Evolutionary conservation across 345 rosid genomes (phyloP).

Genomic region (Syzygium aqueum): DNA sequence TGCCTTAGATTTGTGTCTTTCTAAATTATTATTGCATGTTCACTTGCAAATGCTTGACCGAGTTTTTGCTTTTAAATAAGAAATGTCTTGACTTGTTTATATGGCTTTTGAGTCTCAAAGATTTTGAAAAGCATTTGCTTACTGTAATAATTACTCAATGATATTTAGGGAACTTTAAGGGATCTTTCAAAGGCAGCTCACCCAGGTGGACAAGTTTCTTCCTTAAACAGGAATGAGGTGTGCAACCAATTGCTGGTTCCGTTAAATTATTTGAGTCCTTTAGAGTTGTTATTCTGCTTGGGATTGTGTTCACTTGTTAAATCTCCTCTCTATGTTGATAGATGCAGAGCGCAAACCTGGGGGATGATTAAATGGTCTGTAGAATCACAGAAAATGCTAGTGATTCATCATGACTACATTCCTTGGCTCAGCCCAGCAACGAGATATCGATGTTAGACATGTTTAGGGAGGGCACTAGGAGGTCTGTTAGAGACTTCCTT

Average conservation of each 20-base stretch:
- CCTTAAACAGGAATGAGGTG: background rate
- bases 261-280: background rate
- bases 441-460: background rate
- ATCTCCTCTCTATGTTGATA: background rate
- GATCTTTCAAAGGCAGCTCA: constrained; percentile 50
- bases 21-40: background rate
- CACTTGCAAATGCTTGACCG: background rate
- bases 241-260: background rate
- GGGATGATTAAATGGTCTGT: background rate
- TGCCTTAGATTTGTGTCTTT: background rate
- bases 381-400: background rate
- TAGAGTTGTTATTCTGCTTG: background rate
- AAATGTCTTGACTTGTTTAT: background rate
- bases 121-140: background rate
- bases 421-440: background rate
- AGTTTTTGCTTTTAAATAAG: background rate
- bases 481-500: background rate
- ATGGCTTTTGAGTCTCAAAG: background rate
- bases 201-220: background rate
- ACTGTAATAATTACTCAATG: background rate
- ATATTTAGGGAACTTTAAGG: constrained; percentile 51
- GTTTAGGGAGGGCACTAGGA: background rate
- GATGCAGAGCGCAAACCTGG: background rate
- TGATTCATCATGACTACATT: background rate
- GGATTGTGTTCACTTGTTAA: background rate